These are phyloP conservation scores for Gonapodya sp. DNA, from an alignment of 192 early-diverging fungal genomes.

Conservation along the genomic window DNA sequence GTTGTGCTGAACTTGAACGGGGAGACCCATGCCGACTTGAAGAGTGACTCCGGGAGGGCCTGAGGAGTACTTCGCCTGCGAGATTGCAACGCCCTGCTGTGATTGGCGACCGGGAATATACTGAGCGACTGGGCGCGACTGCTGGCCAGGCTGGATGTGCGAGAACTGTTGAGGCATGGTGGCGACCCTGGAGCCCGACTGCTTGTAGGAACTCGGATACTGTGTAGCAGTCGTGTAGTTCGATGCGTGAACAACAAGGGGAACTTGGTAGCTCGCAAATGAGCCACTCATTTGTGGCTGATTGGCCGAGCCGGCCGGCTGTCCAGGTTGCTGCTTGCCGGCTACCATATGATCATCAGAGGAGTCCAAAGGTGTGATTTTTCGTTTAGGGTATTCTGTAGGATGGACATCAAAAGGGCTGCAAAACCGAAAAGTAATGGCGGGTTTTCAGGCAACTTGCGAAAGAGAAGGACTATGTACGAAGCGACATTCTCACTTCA, in stretches of 20 bases:
- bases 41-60: neutral
- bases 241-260: neutral
- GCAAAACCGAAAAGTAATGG: neutral
- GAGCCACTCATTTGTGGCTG: neutral
- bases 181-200: neutral
- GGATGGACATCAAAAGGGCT: neutral
- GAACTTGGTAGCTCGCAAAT: neutral
- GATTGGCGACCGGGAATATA: neutral
- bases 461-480: neutral
- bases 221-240: neutral
- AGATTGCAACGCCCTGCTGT: neutral
- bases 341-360: neutral
- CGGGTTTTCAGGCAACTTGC: neutral
- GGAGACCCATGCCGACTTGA: neutral
- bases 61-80: neutral
- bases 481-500: slow-evolving; percentile 24
- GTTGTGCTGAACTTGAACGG: neutral
- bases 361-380: neutral
- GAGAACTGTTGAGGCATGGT: neutral
- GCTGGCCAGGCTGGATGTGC: neutral
- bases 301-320: neutral
- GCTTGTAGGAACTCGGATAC: neutral
- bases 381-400: neutral
- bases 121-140: neutral
- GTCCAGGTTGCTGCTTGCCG: neutral